Evolutionary conservation across 192 early-diverging fungal genomes (phyloP).

Genomic region (Funneliformis mosseae): DNA sequence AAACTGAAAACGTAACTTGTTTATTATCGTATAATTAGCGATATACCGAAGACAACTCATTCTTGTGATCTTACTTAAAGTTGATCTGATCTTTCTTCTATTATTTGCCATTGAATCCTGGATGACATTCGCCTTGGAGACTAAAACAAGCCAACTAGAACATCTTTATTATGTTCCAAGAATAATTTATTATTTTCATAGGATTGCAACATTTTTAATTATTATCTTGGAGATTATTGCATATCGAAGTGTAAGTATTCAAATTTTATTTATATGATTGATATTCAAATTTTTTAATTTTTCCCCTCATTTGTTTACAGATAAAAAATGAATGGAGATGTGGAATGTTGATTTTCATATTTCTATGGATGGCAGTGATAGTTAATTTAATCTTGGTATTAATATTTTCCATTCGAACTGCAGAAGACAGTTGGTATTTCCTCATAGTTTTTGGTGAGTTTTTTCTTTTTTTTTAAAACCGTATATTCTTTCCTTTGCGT

Average conservation of each 20-base stretch:
- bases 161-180: background rate
- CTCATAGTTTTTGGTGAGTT: background rate
- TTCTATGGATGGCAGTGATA: background rate
- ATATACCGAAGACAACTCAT: background rate
- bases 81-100: background rate
- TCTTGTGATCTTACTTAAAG: background rate
- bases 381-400: background rate
- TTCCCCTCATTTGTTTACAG: background rate
- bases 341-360: background rate
- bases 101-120: background rate
- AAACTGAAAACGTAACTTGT: background rate
- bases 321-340: background rate
- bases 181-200: background rate
- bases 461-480: background rate
- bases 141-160: background rate
- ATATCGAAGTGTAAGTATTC: background rate
- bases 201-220: background rate
- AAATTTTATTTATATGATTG: background rate
- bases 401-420: background rate
- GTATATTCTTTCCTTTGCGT: background rate
- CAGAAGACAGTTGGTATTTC: conserved; percentile 5
- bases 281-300: background rate
- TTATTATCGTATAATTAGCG: background rate
- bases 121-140: background rate
- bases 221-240: background rate